Evolutionary conservation across 768 basidiomycete genomes (phyloP).

Genomic region (Boletus pseudopeckii): DNA sequence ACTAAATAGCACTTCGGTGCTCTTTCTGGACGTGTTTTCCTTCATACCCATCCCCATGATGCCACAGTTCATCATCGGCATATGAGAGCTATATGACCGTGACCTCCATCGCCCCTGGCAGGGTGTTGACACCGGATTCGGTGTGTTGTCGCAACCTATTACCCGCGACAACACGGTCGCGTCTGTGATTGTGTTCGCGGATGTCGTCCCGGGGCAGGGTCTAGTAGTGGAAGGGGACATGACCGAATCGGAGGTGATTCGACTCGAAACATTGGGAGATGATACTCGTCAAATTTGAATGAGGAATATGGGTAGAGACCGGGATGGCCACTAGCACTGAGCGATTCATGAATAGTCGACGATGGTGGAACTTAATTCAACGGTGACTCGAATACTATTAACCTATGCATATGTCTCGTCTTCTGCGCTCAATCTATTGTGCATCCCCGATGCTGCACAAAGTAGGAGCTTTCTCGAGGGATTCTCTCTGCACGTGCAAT

Average conservation of each 20-base stretch:
- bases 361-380: not conserved
- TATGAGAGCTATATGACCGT: not conserved
- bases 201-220: not conserved
- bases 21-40: not conserved
- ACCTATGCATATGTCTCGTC: too few species aligned
- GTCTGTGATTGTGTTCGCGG: not conserved
- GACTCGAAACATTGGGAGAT: not conserved
- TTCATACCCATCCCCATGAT: not conserved
- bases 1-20: too few species aligned
- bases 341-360: too few species aligned
- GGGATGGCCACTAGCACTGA: too few species aligned
- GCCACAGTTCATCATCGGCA: slow-evolving; percentile 7
- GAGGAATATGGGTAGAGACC: not conserved
- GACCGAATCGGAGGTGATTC: not conserved
- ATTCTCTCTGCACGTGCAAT: too few species aligned
- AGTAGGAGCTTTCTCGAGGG: too few species aligned
- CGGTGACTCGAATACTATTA: too few species aligned
- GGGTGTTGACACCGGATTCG: slow-evolving; percentile 5
- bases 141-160: not conserved
- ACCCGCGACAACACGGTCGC: too few species aligned
- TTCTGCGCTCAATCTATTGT: too few species aligned
- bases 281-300: not conserved
- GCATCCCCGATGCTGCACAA: too few species aligned
- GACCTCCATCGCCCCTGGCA: not conserved
- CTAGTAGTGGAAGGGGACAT: not conserved